These are phyloP conservation scores for Schrenkiella parvula DNA, from an alignment of 345 rosid genomes.

Conservation along the genomic window DNA sequence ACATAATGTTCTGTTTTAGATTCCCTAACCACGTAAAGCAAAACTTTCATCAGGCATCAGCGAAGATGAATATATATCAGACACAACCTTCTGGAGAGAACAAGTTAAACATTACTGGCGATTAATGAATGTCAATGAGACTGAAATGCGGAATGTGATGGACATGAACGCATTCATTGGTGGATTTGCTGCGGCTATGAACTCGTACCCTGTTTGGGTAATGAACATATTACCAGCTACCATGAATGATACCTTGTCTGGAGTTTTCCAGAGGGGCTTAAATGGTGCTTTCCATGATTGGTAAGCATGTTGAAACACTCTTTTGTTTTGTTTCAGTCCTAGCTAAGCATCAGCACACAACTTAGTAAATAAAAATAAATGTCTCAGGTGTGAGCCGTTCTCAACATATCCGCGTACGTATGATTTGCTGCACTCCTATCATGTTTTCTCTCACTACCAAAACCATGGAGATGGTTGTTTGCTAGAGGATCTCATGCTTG, in stretches of 20 bases:
- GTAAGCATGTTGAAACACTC: conserved; percentile 40
- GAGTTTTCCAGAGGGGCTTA: conserved; percentile 71
- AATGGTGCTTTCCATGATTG: conserved; percentile 86
- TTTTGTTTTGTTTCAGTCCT: neutral
- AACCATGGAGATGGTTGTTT: conserved; percentile 54
- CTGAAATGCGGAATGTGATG: conserved; percentile 72
- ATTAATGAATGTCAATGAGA: conserved; percentile 50
- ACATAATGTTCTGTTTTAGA: neutral
- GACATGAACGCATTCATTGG: conserved; percentile 86
- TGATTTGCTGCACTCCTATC: conserved; percentile 73
- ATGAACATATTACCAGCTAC: conserved; percentile 84
- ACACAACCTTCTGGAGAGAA: conserved; percentile 63
- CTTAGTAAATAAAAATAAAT: neutral
- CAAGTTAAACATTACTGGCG: conserved; percentile 70
- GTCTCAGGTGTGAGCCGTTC: conserved; percentile 83
- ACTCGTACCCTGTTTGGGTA: conserved; percentile 71
- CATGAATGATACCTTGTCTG: conserved; percentile 66
- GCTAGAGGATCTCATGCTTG: conserved; percentile 82
- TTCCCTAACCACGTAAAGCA: conserved; percentile 2
- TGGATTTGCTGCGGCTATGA: conserved; percentile 75
- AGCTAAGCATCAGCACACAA: neutral
- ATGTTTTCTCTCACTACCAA: conserved; percentile 58
- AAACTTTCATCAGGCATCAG: conserved; percentile 48
- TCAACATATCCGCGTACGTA: conserved; percentile 92
- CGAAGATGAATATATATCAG: conserved; percentile 53